Base-by-base conservation (phyloP, 2,329 filamentous ascomycete genomes). In the Ophiostoma ulmi region DNA sequence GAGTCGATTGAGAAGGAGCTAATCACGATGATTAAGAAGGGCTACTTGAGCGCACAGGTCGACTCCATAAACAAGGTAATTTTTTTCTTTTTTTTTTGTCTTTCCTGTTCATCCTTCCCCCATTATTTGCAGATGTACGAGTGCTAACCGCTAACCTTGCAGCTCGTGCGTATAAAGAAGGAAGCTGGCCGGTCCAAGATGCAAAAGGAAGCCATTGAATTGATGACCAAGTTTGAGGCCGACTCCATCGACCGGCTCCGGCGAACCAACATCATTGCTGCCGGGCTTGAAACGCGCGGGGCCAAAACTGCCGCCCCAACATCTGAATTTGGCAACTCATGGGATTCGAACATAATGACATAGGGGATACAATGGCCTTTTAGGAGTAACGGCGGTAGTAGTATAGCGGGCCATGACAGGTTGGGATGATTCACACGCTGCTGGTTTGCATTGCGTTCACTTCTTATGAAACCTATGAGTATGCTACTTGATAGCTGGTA, bases 191-290 rank as follows among this genome's bases (percentile, higher is more conserved):
- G 94, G 48, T 83, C 84, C 14, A 83, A 87, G 67, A 88, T 96
- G 76, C 93, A 97, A 77, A 81, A 83, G 36, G 84, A 89, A 7
- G 88, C 90, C 0, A 82, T 97, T 31, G 82, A 87, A 26, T 88
- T 88, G 71, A 87, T 93, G 2, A 85, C 86, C 70, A 84, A 86
- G 38, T 95, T 95, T 76, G 89, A 94, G 76, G 85, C 87, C 68
- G 90, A 92, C 73, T 88, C 94, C 6, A 85, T 91, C 69, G 85
- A 96, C 74, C 88, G 92, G 63, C 83, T 98, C 69, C 84, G 94
- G 69, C 88, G 91, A 66, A 89, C 97, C 76, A 93, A 91, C 74
- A 86, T 97, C 72, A 79, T 89, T 5, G 86, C 89, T 38, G 90
- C 92, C 0, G 91, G 92, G 8, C 82, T 97, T 38, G 92, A 96